Conservation (phyloP, 139 green algal species). For the Chlorella sp. region DNA sequence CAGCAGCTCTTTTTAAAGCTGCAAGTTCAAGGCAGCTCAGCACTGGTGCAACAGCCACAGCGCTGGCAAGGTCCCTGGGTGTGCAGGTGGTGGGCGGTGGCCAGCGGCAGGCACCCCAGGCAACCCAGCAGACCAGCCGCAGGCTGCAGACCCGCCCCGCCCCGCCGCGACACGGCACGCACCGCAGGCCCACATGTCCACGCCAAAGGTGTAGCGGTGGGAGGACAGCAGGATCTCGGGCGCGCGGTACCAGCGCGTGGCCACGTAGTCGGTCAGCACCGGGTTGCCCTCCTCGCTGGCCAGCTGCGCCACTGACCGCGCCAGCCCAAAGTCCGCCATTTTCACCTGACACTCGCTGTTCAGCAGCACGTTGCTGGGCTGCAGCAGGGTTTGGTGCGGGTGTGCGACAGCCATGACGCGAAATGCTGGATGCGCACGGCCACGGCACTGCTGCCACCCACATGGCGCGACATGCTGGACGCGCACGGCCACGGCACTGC, state of each 20-base stretch:
- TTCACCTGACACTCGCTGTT: conserved; percentile 98
- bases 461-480: neutral
- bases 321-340: conserved; percentile 96
- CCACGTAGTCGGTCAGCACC: conserved; percentile 98
- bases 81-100: too few relatives aligned
- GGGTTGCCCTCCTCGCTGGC: conserved; percentile 57
- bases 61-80: too few relatives aligned
- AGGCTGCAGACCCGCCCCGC: too few relatives aligned
- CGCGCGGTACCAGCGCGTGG: conserved; percentile 96
- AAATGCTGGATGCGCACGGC: neutral
- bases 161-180: neutral
- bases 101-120: too few relatives aligned
- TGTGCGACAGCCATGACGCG: too few relatives aligned
- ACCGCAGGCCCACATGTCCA: conserved; percentile 99
- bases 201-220: conserved; percentile 94
- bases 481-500: neutral
- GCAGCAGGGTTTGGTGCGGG: conserved; percentile 36
- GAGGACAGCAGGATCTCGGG: conserved; percentile 97
- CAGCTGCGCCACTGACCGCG: conserved; percentile 78
- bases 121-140: too few relatives aligned
- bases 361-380: conserved; percentile 98
- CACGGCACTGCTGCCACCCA: neutral
- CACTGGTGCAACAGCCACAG: neutral
- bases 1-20: too few relatives aligned
- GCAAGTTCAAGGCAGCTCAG: neutral